Conservation (phyloP, 306 rosid genomes). For the Echinosophora koreensis region DNA sequence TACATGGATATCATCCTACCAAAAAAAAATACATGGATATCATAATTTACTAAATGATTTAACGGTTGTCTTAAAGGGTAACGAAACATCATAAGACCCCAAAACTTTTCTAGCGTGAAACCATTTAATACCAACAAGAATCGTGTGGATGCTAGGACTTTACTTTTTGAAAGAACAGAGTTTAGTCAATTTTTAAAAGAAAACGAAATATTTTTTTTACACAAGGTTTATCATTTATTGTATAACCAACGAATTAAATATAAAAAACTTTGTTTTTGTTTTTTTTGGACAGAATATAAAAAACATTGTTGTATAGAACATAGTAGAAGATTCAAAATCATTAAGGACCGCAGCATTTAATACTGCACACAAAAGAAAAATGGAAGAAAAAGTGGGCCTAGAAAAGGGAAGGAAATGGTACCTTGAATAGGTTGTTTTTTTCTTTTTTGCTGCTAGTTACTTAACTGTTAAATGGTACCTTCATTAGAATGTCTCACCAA, state of each 20-base stretch:
- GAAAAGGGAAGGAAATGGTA: background rate
- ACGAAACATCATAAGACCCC: background rate
- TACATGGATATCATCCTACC: no score
- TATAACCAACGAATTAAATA: no score
- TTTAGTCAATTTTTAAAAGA: background rate
- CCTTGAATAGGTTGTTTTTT: no score
- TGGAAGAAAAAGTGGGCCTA: background rate
- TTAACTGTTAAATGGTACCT: background rate
- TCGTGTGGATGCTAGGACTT: background rate
- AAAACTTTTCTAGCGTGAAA: background rate
- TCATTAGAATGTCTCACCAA: background rate
- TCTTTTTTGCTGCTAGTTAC: background rate
- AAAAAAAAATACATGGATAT: no score
- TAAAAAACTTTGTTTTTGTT: no score
- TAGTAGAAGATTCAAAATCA: no score
- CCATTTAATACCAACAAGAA: constrained; percentile 9
- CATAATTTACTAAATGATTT: no score
- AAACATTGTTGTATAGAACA: no score
- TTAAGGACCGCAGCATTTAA: background rate
- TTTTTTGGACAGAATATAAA: no score
- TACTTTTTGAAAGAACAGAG: background rate
- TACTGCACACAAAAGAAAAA: background rate
- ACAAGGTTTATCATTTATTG: no score
- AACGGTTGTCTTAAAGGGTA: background rate
- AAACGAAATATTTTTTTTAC: no score